Evolutionary conservation across 306 rosid genomes (phyloP), one percentile per base, ranked within the genome.

Genomic region (Luffa aegyptiaca): DNA sequence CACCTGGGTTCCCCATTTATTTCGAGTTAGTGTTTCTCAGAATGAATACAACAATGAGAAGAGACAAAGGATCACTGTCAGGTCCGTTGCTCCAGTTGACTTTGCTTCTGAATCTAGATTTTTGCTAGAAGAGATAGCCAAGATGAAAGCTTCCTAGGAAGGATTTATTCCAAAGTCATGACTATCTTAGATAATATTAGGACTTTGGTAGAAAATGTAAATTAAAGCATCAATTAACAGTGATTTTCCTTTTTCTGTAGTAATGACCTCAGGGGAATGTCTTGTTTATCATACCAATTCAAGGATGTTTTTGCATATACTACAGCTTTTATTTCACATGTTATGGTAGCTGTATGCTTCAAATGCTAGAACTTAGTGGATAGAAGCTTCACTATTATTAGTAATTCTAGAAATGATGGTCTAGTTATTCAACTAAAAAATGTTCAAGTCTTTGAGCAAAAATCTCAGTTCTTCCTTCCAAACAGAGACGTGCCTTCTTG

Each of bases 21-120:
- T 95, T 78, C 79, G 98, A n/a, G 89, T 95, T 12, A 89, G 93
- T 20, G 97, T 95, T 84, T n/a, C 92, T 56, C 96, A 87, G 82
- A 90, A 85, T 26, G 99, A 93, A 85, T 93, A 91, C 82, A 95
- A 89, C 70, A 81, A 82, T 6, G 98, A 93, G 84, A 95, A 90
- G 91, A 84, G 94, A 73, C 97, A 93, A 79, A 90, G 97, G 89
- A 80, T 93, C 21, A 95, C 97, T 49, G 93, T 82, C 45, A 79
- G 90, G 84, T 83, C 91, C 10, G 89, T 89, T 74, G 94, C 96
- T 78, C 92, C 97, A 5, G 88, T 93, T 83, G 97, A 95, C 70
- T 95, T 80, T 26, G 92, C 97, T 83, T 90, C 91, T 21, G 99
- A 93, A 58, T 91, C 99, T 59, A 93, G 59, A 63, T 35, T 85